These are phyloP conservation scores for Exophiala xenobiotica DNA, from an alignment of 2,329 filamentous ascomycete genomes.

Conservation along the genomic window DNA sequence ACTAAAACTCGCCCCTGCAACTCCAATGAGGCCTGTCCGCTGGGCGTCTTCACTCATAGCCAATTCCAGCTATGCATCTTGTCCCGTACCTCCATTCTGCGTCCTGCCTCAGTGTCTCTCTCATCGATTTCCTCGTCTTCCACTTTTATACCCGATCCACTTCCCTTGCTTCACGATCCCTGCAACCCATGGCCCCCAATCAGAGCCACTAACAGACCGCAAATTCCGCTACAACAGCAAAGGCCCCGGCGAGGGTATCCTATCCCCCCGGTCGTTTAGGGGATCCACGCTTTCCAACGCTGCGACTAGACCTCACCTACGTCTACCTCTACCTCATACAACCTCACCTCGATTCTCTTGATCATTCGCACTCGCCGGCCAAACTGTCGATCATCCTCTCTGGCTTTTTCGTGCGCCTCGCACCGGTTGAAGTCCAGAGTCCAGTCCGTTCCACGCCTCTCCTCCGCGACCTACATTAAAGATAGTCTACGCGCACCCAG, in stretches of 20 bases:
- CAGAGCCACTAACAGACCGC: neutral
- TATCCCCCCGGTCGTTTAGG: constrained; percentile 9
- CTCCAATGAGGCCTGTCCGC: neutral
- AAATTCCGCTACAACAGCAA: too few species aligned
- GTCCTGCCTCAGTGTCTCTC: constrained; percentile 5
- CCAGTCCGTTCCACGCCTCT: neutral
- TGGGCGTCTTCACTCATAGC: neutral
- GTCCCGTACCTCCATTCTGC: constrained; percentile 2
- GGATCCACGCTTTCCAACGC: neutral
- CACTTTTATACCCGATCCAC: constrained; percentile 9
- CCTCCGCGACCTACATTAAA: neutral
- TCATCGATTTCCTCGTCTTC: constrained; percentile 4
- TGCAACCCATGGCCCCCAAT: constrained; percentile 18
- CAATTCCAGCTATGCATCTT: constrained; percentile 1
- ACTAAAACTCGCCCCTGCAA: constrained; percentile 3
- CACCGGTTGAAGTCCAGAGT: neutral
- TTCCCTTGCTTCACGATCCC: constrained; percentile 16
- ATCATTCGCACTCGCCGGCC: constrained; percentile 9
- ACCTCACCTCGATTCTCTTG: constrained; percentile 7
- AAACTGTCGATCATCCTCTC: constrained; percentile 15
- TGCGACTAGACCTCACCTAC: constrained; percentile 1
- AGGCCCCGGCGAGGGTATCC: too few species aligned
- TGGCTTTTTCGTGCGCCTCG: constrained; percentile 11
- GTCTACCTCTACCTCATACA: constrained; percentile 6
- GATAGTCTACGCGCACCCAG: constrained; percentile 17